phyloP scores from a whole-genome alignment of 441 rosid genomes.

The Adansonia grandidieri region DNA sequence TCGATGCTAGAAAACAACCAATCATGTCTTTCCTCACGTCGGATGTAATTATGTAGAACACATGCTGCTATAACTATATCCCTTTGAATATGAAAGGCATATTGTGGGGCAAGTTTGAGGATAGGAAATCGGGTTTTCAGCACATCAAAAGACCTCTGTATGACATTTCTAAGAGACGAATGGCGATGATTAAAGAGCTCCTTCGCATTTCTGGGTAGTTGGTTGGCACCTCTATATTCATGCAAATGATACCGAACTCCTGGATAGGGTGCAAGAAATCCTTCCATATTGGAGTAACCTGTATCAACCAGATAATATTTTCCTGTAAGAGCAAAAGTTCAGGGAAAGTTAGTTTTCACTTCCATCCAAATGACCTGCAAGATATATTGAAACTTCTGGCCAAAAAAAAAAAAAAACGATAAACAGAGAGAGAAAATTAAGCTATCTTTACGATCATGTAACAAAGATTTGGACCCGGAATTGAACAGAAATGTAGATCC shows the following conservation, averaged over 20 bases:
- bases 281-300: slow-evolving; percentile 62
- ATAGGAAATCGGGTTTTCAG: slow-evolving; percentile 79
- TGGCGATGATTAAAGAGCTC: slow-evolving; percentile 86
- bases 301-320: slow-evolving; percentile 78
- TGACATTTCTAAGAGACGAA: slow-evolving; percentile 55
- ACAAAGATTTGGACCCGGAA: background rate
- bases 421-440: background rate
- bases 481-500: slow-evolving; percentile 1
- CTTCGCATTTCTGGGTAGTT: slow-evolving; percentile 62
- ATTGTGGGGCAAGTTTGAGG: slow-evolving; percentile 76
- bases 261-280: slow-evolving; percentile 77
- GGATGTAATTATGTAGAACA: slow-evolving; percentile 71
- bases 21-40: slow-evolving; percentile 65
- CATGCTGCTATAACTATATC: slow-evolving; percentile 85
- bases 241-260: slow-evolving; percentile 58
- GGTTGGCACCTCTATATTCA: slow-evolving; percentile 70
- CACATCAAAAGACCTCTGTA: slow-evolving; percentile 56
- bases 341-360: background rate
- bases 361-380: background rate
- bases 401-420: background rate
- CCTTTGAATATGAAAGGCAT: slow-evolving; percentile 79
- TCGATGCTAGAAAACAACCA: slow-evolving; percentile 64
- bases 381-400: background rate
- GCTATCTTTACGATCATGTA: background rate
- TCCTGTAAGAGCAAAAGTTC: slow-evolving; percentile 46